Conservation (phyloP, 1,284 basidiomycete species). For the Pulveroboletus sp. region DNA sequence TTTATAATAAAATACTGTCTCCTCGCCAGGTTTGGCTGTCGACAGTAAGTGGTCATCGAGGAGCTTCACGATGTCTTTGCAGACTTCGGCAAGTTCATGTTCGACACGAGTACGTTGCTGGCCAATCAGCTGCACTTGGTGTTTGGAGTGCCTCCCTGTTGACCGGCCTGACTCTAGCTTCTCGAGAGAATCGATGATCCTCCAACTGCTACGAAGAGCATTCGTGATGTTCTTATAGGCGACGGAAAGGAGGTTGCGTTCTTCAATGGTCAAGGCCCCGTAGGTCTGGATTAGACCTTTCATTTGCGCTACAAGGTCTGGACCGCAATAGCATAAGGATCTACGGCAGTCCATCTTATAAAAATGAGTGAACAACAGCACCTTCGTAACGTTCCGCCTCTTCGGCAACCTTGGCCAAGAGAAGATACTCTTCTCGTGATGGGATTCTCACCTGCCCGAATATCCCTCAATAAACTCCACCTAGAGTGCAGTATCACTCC, state of each 20-base stretch:
- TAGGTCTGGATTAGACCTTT: slow-evolving; percentile 53
- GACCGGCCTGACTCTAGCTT: slow-evolving; percentile 45
- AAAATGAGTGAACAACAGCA: slow-evolving; percentile 26
- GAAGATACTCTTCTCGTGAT: slow-evolving; percentile 44
- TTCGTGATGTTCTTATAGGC: slow-evolving; percentile 73
- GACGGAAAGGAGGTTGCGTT: slow-evolving; percentile 68
- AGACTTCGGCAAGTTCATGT: slow-evolving; percentile 54
- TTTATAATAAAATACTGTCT: slow-evolving; percentile 69
- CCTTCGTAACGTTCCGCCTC: slow-evolving; percentile 69
- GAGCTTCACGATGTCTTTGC: slow-evolving; percentile 58
- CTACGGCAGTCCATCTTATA: neutral
- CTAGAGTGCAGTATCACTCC: neutral
- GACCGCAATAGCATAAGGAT: slow-evolving; percentile 17
- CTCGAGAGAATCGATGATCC: slow-evolving; percentile 56
- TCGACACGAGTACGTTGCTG: slow-evolving; percentile 57
- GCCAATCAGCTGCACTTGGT: slow-evolving; percentile 51
- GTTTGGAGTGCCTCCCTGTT: slow-evolving; percentile 32
- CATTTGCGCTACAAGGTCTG: slow-evolving; percentile 62
- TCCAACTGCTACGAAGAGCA: slow-evolving; percentile 61
- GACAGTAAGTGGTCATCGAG: slow-evolving; percentile 57
- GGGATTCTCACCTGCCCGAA: slow-evolving; percentile 31
- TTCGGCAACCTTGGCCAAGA: slow-evolving; percentile 65
- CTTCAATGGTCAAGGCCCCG: slow-evolving; percentile 57
- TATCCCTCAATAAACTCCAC: slow-evolving; percentile 3
- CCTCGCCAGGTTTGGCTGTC: slow-evolving; percentile 57